A percentile compares a stretch with the other conserved stretches of the same genome.
Conservation (phyloP, 768 basidiomycete species). For the Chalciporus pseudorubinellus region DNA sequence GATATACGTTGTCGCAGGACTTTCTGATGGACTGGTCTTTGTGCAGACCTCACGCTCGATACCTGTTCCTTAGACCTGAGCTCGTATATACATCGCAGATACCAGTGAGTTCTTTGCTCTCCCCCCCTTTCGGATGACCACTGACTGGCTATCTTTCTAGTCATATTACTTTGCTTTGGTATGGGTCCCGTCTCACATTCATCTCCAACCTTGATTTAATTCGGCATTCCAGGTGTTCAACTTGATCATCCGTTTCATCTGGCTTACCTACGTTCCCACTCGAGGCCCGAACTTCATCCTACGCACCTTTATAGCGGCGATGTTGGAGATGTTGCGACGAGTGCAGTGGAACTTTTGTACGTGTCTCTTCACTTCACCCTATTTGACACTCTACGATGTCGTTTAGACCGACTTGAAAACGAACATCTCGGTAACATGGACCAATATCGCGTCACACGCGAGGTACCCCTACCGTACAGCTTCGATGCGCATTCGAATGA, state of each 20-base stretch:
- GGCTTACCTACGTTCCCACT: conserved; percentile 73
- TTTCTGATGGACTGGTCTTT: conserved; percentile 92
- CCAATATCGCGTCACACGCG: conserved; percentile 85
- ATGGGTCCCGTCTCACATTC: conserved; percentile 16
- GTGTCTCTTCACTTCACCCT: conserved; percentile 25
- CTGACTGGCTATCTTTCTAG: conserved; percentile 33
- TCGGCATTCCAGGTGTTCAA: conserved; percentile 50
- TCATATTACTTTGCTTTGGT: conserved; percentile 81
- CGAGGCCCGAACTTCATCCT: conserved; percentile 46
- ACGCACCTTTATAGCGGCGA: conserved; percentile 63
- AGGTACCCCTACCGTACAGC: conserved; percentile 80
- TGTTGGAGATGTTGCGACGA: conserved; percentile 76
- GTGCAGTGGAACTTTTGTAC: conserved; percentile 92
- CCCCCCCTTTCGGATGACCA: background rate
- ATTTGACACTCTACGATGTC: background rate
- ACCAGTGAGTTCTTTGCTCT: conserved; percentile 40
- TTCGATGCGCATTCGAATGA: conserved; percentile 48
- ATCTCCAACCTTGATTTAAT: background rate
- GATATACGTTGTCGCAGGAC: conserved; percentile 50
- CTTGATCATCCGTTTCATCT: conserved; percentile 73
- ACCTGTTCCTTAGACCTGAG: conserved; percentile 69
- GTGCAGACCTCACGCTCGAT: conserved; percentile 50
- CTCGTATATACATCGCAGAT: conserved; percentile 67
- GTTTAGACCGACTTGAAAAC: conserved; percentile 75
- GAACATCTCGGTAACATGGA: conserved; percentile 93